These are phyloP conservation scores for Truncatella angustata DNA, from an alignment of 2,329 filamentous ascomycete genomes.

Conservation along the genomic window DNA sequence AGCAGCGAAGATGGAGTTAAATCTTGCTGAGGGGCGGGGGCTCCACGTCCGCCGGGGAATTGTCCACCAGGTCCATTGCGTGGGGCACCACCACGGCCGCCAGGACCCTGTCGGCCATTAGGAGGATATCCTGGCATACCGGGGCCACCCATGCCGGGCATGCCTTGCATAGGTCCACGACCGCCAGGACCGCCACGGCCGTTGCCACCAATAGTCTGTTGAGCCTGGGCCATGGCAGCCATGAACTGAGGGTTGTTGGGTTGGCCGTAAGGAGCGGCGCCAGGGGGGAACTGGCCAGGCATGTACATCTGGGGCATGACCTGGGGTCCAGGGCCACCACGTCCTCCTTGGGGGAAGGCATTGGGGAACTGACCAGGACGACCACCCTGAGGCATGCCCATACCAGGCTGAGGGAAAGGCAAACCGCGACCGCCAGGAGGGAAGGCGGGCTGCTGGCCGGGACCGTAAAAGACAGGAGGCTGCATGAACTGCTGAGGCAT, in stretches of 20 bases:
- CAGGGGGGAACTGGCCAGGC: conserved; percentile 76
- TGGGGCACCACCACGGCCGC: conserved; percentile 37
- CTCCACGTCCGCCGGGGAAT: conserved; percentile 47
- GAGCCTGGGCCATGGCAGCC: conserved; percentile 78
- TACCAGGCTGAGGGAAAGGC: conserved; percentile 63
- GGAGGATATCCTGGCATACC: conserved; percentile 56
- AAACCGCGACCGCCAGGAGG: conserved; percentile 65
- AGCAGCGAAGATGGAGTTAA: conserved; percentile 44
- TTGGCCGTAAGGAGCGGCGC: conserved; percentile 69
- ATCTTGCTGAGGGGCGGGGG: conserved; percentile 33
- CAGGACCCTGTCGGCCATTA: conserved; percentile 42
- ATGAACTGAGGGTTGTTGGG: conserved; percentile 77
- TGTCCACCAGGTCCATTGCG: conserved; percentile 35
- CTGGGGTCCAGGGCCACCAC: conserved; percentile 75
- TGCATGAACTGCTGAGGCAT: conserved; percentile 88
- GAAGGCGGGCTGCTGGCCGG: conserved; percentile 74
- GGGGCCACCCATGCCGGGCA: conserved; percentile 42
- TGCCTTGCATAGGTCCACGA: conserved; percentile 69
- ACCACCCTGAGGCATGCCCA: conserved; percentile 72
- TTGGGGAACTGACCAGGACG: conserved; percentile 80
- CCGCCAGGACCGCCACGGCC: conserved; percentile 64
- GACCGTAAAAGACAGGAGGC: conserved; percentile 87
- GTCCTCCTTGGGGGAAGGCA: conserved; percentile 79
- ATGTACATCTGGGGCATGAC: conserved; percentile 88
- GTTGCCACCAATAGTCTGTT: conserved; percentile 58